These are phyloP conservation scores for Stromatinia cepivora DNA, from an alignment of 2,329 filamentous ascomycete species.

Conservation along the genomic window DNA sequence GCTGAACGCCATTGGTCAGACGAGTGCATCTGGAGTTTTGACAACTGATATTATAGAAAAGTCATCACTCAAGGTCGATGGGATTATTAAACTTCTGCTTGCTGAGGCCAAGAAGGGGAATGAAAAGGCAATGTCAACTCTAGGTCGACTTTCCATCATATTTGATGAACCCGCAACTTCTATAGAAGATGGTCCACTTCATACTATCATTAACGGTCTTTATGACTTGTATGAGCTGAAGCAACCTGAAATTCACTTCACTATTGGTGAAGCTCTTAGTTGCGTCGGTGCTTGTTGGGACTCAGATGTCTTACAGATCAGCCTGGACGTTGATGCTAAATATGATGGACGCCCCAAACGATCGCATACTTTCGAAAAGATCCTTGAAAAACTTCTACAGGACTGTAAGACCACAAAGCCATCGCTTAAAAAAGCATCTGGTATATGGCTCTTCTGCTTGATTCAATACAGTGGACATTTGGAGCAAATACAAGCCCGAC, in stretches of 20 bases:
- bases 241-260: conserved; percentile 84
- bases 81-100: conserved; percentile 61
- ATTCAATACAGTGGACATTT: conserved; percentile 87
- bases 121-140: conserved; percentile 75
- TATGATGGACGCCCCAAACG: conserved; percentile 46
- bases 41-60: conserved; percentile 30
- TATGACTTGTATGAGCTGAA: conserved; percentile 81
- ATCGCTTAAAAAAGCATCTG: conserved; percentile 84
- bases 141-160: conserved; percentile 74
- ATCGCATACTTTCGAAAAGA: conserved; percentile 41
- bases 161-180: conserved; percentile 47
- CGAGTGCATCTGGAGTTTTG: conserved; percentile 59
- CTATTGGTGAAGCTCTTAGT: conserved; percentile 83
- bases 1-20: conserved; percentile 58
- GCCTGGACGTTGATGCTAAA: conserved; percentile 69
- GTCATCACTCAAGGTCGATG: conserved; percentile 29
- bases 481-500: conserved; percentile 67
- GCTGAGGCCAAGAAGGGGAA: conserved; percentile 75
- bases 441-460: conserved; percentile 91
- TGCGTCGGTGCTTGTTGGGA: conserved; percentile 79
- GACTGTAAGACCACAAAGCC: conserved; percentile 86
- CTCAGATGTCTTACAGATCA: conserved; percentile 73
- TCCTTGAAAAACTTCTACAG: conserved; percentile 68
- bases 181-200: conserved; percentile 45
- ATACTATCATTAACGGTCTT: conserved; percentile 64